Evolutionary conservation across 441 rosid genomes (phyloP), one percentile per base, ranked within the genome.

Genomic region (Metrosideros polymorpha): DNA sequence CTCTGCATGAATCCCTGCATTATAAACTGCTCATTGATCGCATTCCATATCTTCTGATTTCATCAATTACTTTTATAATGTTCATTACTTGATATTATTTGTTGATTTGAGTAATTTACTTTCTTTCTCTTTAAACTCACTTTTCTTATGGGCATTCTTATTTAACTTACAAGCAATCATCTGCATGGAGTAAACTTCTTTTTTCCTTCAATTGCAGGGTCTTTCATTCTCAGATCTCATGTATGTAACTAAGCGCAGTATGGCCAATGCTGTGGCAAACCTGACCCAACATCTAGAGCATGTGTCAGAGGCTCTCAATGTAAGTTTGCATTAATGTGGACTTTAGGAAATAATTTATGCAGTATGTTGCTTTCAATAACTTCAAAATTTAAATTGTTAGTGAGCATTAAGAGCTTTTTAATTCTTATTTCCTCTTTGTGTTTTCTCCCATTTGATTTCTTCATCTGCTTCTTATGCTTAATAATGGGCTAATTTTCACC

Each of bases 171-270:
- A 71, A 71, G 45, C 82, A 30, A 71, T 3, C 18, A 32, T 71
- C 61, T 17, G 12, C 45, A 82, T 82, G 53, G 32, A 82, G 39
- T 50, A 82, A 82, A 35, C 79, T 71, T 42, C 2, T 71, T 71
- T 71, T 71, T 71, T 71, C 79, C 47, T 71, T 83, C 32, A 76
- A 53, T 57, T 61, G 63, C 57, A 98, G 99, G 99, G 99, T 32
- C 85, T 94, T 83, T 93, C 98, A 54, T 92, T 97, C 89, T 92
- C 95, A 59, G 99, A 98, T 91, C 95, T 98, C 59, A 93, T 94
- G 97, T 97, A 95, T 76, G 92, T 97, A n/a, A 97, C 99, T 2
- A 98, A 94, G 91, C 90, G 89, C n/a, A 93, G 88, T 85, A 96
- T 98, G 98, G 91, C 93, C 24, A 88, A 83, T 90, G 98, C 98